Evolutionary conservation across 2,329 filamentous ascomycete species (phyloP).

Genomic region (Drechslera avenae): DNA sequence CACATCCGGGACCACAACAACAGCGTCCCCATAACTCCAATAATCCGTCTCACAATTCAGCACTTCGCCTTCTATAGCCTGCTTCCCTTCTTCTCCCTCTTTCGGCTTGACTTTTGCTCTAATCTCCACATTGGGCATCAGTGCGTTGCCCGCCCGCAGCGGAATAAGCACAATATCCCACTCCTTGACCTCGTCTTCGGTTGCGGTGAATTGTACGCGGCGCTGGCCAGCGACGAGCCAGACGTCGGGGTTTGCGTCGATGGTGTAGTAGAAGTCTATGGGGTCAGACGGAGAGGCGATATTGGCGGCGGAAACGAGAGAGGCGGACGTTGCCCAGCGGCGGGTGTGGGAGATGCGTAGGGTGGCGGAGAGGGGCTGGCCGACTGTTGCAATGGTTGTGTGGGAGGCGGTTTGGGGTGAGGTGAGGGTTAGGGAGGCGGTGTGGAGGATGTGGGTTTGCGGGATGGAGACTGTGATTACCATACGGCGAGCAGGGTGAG

Average conservation of each 20-base stretch:
- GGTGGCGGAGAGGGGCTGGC: constrained; percentile 68
- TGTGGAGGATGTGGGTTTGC: constrained; percentile 80
- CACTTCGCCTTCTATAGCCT: constrained; percentile 28
- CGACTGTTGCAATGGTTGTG: constrained; percentile 58
- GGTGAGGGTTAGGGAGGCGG: constrained; percentile 67
- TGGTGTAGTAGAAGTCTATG: constrained; percentile 81
- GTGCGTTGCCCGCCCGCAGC: constrained; percentile 75
- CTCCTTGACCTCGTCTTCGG: constrained; percentile 52
- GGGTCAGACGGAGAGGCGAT: constrained; percentile 48
- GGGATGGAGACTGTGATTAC: constrained; percentile 90
- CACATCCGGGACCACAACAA: constrained; percentile 75
- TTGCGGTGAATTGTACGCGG: constrained; percentile 73
- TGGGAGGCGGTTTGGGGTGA: constrained; percentile 33
- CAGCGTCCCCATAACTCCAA: constrained; percentile 74
- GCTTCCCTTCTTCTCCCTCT: constrained; percentile 20
- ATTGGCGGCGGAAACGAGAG: constrained; percentile 34
- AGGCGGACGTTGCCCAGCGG: constrained; percentile 53
- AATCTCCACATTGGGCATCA: constrained; percentile 80
- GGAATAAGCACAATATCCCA: constrained; percentile 81
- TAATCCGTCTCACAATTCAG: constrained; percentile 78
- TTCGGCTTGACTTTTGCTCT: constrained; percentile 59
- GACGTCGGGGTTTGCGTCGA: constrained; percentile 72
- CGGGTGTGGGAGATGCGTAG: constrained; percentile 64
- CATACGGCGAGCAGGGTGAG: constrained; percentile 65
- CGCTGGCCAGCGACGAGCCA: constrained; percentile 87